Base-by-base conservation (phyloP, 73 alveolate species). In the Paramecium sexaurelia region DNA sequence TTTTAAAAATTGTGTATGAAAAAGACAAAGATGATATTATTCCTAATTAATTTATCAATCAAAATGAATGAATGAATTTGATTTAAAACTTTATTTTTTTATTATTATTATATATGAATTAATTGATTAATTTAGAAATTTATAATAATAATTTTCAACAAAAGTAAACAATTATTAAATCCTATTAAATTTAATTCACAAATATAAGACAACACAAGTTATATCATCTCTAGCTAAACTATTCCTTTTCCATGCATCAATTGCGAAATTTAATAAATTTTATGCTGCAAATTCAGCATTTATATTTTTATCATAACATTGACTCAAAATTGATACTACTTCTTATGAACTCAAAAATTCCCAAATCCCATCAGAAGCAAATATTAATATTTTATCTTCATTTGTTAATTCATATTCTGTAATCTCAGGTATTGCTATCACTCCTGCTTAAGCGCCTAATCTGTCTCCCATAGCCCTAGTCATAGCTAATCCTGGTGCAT, bases 401-500 rank as follows among this genome's bases (percentile, higher is more conserved):
- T 43, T 84, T 40, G 69, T 55, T 83, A 94, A 82, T 55, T 40
- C 66, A 55, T 85, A 61, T 92, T 94, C 97, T 22, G 87, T 35
- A 15, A 94, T 91, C 41, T 94, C 97, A 27, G 97, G 97, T 7
- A 43, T 92, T 22, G 92, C 91, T 47, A 94, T 94, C 2, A 91
- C 93, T 6, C 97, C 97, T 2, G 95, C 97, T 24, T 94, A 86
- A 55, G 91, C 82, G 2, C 95, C 97, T 35, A 92, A 73, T 83
- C 89, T 92, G 37, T 94, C 97, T 24, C 97, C 97, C 55, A 94
- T 85, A 36, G 96, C 88, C 43, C 97, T 86, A 3, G 97, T 89
- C 97, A 94, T 94, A 75, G 97, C 97, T 43, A 94, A 68, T 8
- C 97, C 97, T 41, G 97, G 97, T 78, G 93, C 95, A 78, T 94